phyloP scores from a whole-genome alignment of 2,329 filamentous ascomycete genomes.

The Setomelanomma holmii region DNA sequence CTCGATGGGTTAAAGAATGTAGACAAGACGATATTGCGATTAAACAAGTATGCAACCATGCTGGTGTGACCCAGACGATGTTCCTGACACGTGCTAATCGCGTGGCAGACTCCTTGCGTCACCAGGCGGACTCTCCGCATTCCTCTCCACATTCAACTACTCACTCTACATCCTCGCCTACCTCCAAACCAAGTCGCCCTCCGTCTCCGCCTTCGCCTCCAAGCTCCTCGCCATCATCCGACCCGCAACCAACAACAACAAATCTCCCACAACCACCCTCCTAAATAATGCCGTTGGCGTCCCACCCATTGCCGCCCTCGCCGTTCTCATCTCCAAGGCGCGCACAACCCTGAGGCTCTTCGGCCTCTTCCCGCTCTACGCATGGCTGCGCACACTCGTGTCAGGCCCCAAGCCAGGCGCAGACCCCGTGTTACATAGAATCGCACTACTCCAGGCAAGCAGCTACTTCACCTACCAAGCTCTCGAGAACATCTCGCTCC shows the following conservation, averaged over 20 bases:
- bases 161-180: conserved; percentile 55
- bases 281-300: conserved; percentile 36
- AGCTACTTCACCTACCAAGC: conserved; percentile 54
- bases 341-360: conserved; percentile 55
- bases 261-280: conserved; percentile 31
- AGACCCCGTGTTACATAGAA: conserved; percentile 52
- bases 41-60: conserved; percentile 50
- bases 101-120: conserved; percentile 50
- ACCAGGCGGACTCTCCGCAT: conserved; percentile 53
- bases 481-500: conserved; percentile 53
- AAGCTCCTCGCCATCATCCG: conserved; percentile 44
- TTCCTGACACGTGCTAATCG: conserved; percentile 4
- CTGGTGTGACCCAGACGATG: background rate
- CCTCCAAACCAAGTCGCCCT: conserved; percentile 48
- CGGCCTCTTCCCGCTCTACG: conserved; percentile 54
- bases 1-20: conserved; percentile 42
- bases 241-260: conserved; percentile 33
- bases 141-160: conserved; percentile 58
- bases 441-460: conserved; percentile 50
- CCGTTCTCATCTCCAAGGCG: conserved; percentile 50
- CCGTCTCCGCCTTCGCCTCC: conserved; percentile 35
- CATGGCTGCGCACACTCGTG: conserved; percentile 52
- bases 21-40: conserved; percentile 50
- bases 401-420: conserved; percentile 51
- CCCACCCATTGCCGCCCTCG: conserved; percentile 45